Evolutionary conservation across 2,329 filamentous ascomycete genomes (phyloP).

Genomic region (Zymoseptoria ardabiliae): DNA sequence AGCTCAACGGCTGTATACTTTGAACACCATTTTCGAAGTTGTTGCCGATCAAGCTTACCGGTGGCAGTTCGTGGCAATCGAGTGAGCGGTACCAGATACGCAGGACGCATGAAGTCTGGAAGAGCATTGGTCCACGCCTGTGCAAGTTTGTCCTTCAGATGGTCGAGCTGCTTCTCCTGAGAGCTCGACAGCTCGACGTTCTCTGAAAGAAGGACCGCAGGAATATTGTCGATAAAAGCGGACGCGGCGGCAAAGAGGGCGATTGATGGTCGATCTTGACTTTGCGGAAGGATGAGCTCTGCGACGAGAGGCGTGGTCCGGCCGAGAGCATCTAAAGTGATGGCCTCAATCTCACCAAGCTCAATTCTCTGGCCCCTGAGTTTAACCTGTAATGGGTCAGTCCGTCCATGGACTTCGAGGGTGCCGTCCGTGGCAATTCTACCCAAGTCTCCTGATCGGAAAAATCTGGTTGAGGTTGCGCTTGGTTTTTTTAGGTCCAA

Average conservation of each 20-base stretch:
- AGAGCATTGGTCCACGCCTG: not conserved
- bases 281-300: not conserved
- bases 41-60: not conserved
- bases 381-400: conserved; percentile 53
- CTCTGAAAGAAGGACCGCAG: not conserved
- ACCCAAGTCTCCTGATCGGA: not conserved
- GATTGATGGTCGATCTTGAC: not conserved
- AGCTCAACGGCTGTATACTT: not conserved
- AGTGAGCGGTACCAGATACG: not conserved
- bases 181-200: not conserved
- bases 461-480: not conserved
- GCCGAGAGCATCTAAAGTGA: not conserved
- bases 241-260: not conserved
- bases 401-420: not conserved
- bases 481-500: not conserved
- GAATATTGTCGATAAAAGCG: not conserved
- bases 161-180: not conserved
- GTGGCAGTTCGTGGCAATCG: not conserved
- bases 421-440: not conserved
- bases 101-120: not conserved
- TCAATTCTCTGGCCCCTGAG: conserved; percentile 71
- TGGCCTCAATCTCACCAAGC: conserved; percentile 59
- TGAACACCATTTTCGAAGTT: not conserved
- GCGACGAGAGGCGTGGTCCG: not conserved
- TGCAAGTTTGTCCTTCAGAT: not conserved